Evolutionary conservation across 164 flowering plant genomes (phyloP).

Genomic region (Brasenia schreberi): DNA sequence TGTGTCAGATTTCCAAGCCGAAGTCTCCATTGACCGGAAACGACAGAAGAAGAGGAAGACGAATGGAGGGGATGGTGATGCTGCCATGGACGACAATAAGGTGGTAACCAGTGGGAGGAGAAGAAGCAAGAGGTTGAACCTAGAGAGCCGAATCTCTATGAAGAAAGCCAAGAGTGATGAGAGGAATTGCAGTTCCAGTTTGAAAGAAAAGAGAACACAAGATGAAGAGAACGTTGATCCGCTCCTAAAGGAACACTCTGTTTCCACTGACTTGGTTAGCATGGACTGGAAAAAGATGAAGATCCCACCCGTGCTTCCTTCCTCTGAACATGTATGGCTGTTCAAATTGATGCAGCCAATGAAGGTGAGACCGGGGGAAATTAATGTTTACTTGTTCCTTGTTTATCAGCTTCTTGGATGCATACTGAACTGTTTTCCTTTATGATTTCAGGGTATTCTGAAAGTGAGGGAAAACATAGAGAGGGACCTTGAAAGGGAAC

Average conservation of each 20-base stretch:
- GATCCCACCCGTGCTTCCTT: conserved; percentile 88
- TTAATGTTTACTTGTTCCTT: neutral
- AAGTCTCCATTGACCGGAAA: conserved; percentile 10
- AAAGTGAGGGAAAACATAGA: conserved; percentile 44
- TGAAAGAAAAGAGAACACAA: neutral
- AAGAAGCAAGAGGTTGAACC: conserved; percentile 39
- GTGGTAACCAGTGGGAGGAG: conserved; percentile 42
- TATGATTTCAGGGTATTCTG: conserved; percentile 37
- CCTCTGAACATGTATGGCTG: conserved; percentile 74
- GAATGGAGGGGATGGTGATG: conserved; percentile 16
- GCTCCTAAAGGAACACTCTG: conserved; percentile 70
- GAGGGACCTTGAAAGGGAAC: conserved; percentile 39
- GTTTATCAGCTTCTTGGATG: neutral
- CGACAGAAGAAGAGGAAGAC: conserved; percentile 27
- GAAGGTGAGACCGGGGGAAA: conserved; percentile 42
- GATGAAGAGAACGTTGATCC: conserved; percentile 29
- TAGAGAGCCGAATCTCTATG: conserved; percentile 56
- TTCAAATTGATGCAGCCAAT: conserved; percentile 85
- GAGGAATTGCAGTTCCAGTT: neutral
- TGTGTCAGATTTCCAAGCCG: conserved; percentile 22
- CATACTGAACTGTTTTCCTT: neutral
- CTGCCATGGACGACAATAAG: conserved; percentile 8
- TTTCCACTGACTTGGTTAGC: conserved; percentile 51
- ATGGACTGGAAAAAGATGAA: conserved; percentile 96
- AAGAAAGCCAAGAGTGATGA: conserved; percentile 27